phyloP scores from a whole-genome alignment of 306 rosid genomes.

The Acacia melanoxylon region DNA sequence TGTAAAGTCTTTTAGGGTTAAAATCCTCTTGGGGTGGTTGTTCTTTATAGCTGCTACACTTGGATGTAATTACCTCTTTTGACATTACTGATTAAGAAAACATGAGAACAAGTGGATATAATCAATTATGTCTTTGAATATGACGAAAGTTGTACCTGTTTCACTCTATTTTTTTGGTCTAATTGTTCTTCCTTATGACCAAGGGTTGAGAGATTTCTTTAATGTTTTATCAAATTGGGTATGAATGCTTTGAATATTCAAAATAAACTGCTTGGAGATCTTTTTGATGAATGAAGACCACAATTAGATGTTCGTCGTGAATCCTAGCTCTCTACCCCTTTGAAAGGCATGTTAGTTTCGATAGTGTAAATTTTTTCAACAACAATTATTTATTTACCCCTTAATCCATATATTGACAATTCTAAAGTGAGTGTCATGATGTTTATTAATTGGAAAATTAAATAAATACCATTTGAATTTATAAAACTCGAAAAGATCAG shows the following conservation, averaged over 20 bases:
- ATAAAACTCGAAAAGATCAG: too few species aligned
- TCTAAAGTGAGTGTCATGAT: background rate
- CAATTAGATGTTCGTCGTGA: background rate
- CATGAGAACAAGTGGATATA: constrained; percentile 34
- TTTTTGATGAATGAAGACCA: background rate
- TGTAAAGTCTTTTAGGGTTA: constrained; percentile 31
- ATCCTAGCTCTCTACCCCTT: background rate
- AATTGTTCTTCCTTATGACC: background rate
- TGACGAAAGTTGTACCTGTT: background rate
- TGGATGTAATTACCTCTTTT: constrained; percentile 45
- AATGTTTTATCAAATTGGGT: background rate
- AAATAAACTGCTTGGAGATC: background rate
- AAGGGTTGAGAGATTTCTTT: background rate
- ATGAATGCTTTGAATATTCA: background rate
- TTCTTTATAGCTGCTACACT: constrained; percentile 40
- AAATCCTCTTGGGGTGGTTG: constrained; percentile 38
- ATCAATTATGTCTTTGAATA: constrained; percentile 9
- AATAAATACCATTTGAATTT: too few species aligned
- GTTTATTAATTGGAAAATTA: background rate
- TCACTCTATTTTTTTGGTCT: background rate
- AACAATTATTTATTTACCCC: background rate
- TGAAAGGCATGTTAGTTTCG: background rate
- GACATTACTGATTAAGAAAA: constrained; percentile 24
- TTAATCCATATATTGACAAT: background rate
- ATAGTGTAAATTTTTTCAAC: background rate